Conservation (phyloP, 2,329 filamentous ascomycete genomes). For the Shiraia bambusicola region DNA sequence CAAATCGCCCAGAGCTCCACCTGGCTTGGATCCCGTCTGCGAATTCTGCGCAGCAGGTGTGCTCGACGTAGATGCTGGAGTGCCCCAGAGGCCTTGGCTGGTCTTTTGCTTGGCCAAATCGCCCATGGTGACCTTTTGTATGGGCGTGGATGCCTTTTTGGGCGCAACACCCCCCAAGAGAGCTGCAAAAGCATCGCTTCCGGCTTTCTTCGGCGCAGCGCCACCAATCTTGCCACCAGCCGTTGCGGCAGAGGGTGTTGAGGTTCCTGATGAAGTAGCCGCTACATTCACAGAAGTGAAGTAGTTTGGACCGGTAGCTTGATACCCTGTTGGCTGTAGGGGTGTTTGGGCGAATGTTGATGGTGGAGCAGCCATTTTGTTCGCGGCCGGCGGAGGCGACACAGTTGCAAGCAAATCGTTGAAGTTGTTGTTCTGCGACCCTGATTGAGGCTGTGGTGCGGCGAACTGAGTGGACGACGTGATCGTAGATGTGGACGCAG, state of each 20-base stretch:
- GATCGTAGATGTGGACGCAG: slow-evolving; percentile 48
- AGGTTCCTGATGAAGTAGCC: slow-evolving; percentile 35
- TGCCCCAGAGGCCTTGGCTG: slow-evolving; percentile 89
- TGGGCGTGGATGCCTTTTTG: slow-evolving; percentile 68
- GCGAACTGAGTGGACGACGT: slow-evolving; percentile 70
- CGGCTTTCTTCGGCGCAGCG: slow-evolving; percentile 50
- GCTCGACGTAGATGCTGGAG: slow-evolving; percentile 53
- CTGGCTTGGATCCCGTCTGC: slow-evolving; percentile 37
- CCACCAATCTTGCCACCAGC: slow-evolving; percentile 44
- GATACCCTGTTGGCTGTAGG: slow-evolving; percentile 67
- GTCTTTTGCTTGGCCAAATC: slow-evolving; percentile 99
- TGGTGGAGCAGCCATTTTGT: slow-evolving; percentile 55
- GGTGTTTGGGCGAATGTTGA: slow-evolving; percentile 50
- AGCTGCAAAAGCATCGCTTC: slow-evolving; percentile 85
- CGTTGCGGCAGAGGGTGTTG: slow-evolving; percentile 48
- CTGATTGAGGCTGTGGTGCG: slow-evolving; percentile 82
- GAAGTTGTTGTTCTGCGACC: slow-evolving; percentile 75
- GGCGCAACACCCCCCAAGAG: slow-evolving; percentile 77
- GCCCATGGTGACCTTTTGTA: slow-evolving; percentile 73
- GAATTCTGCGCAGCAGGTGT: slow-evolving; percentile 32
- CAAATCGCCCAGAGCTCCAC: slow-evolving; percentile 41
- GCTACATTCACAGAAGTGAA: slow-evolving; percentile 72
- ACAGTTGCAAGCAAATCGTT: slow-evolving; percentile 81
- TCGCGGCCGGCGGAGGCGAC: slow-evolving; percentile 64
- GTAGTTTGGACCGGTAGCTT: slow-evolving; percentile 86